Base-by-base conservation (phyloP, 2,329 filamentous ascomycete species). In the Scorias spongiosa region DNA sequence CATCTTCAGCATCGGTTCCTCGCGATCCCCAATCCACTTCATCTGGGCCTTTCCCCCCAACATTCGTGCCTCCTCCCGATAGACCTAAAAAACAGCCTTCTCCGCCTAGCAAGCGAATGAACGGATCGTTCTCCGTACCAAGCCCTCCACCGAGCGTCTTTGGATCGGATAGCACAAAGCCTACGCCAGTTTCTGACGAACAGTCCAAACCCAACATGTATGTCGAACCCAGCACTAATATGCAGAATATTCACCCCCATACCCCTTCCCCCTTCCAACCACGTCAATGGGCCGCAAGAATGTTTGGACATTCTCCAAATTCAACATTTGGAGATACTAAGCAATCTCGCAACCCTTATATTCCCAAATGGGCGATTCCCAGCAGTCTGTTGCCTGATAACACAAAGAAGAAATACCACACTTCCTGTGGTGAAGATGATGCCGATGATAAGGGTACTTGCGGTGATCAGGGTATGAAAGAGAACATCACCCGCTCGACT, bases 31-130 rank as follows among this genome's bases (percentile, higher is more conserved):
- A 36, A 12, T 9, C 32, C 11, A 15, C 32, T 3, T 36, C 32
- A 36, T 36, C 32, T 5, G 12, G 32, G 3, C 32, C 32, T 12
- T 26, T 26, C 20, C 7, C 38, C 11, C 7, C 48, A 37, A 26
- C 50, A 34, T 40, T 42, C 20, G 26, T 42, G 32, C 18, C 43
- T 39, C 29, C 44, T 32, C 32, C 42, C 30, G 44, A 51, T 15
- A 48, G 59, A 43, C 54, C 55, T 15, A 62, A 56, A 46, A 60
- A 55, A 40, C 53, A 53, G 10, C 60, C 59, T 4, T 56, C 50
- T 11, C 51, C 54, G 30, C 57, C 54, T 4, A 60, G 55, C 42
- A 49, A 48, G 29, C 54, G 54, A 12, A 51, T 53, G 39, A 57
- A 56, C 38, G 52, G 48, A 14, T 46, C 50, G 8, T 26, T 36